Evolutionary conservation across 2,329 filamentous ascomycete genomes (phyloP).

Genomic region (Ambrosiella beaveri): DNA sequence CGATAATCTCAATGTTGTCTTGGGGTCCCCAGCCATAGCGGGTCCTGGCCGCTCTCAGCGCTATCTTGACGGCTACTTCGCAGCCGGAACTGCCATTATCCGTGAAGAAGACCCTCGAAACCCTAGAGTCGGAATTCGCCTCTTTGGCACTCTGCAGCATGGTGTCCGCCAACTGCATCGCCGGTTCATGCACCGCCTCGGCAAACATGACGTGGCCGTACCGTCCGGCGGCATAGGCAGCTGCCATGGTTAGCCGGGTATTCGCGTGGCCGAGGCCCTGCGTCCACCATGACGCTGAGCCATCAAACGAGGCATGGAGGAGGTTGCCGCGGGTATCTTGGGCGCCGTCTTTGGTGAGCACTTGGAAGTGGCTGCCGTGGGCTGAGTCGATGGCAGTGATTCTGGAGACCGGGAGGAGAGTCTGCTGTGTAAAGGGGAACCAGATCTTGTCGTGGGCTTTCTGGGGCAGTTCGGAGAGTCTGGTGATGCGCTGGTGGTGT

Average conservation of each 20-base stretch:
- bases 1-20: slow-evolving; percentile 48
- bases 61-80: slow-evolving; percentile 79
- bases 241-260: slow-evolving; percentile 51
- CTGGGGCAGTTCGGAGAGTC: slow-evolving; percentile 42
- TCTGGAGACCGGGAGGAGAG: slow-evolving; percentile 38
- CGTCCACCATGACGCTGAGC: slow-evolving; percentile 82
- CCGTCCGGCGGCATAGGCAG: slow-evolving; percentile 63
- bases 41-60: slow-evolving; percentile 46
- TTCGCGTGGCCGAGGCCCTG: slow-evolving; percentile 73
- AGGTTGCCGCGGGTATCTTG: slow-evolving; percentile 19
- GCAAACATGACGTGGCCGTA: slow-evolving; percentile 87
- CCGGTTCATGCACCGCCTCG: slow-evolving; percentile 61
- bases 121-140: slow-evolving; percentile 26
- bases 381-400: slow-evolving; percentile 69
- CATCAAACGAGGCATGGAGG: slow-evolving; percentile 56
- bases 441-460: slow-evolving; percentile 52
- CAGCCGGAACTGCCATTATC: slow-evolving; percentile 73
- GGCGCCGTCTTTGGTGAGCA: slow-evolving; percentile 16
- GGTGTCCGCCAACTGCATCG: slow-evolving; percentile 47
- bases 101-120: slow-evolving; percentile 61
- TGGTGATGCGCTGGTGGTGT: slow-evolving; percentile 38
- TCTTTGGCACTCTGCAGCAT: slow-evolving; percentile 45
- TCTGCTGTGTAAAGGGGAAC: slow-evolving; percentile 80
- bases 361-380: slow-evolving; percentile 62
- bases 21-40: slow-evolving; percentile 48